Conservation (phyloP, 768 basidiomycete genomes). For the Pisolithus microcarpus region DNA sequence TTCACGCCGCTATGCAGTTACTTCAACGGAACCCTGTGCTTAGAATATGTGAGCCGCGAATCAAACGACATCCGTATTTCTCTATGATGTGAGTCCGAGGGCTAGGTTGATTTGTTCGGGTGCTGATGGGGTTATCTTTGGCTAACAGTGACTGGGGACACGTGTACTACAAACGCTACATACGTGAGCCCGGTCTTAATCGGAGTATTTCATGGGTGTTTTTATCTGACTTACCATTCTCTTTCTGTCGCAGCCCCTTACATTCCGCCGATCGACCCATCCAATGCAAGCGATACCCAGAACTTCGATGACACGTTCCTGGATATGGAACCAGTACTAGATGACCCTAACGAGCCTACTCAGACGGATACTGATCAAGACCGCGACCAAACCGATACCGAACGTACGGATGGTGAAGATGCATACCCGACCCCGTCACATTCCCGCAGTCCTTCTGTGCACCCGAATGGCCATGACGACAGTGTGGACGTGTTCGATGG, state of each 20-base stretch:
- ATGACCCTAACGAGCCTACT: conserved; percentile 59
- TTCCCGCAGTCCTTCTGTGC: conserved; percentile 69
- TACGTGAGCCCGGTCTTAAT: conserved; percentile 50
- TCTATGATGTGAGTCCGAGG: conserved; percentile 69
- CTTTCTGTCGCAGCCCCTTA: conserved; percentile 60
- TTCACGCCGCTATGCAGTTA: conserved; percentile 42
- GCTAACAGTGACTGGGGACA: conserved; percentile 78
- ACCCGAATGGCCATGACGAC: conserved; percentile 39
- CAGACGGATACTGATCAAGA: conserved; percentile 66
- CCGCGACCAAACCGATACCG: conserved; percentile 59
- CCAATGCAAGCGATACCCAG: conserved; percentile 90
- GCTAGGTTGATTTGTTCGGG: conserved; percentile 2
- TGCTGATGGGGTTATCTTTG: conserved; percentile 9
- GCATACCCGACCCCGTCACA: conserved; percentile 74
- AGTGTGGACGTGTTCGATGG: conserved; percentile 82
- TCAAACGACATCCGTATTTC: conserved; percentile 94
- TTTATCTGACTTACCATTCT: conserved; percentile 5
- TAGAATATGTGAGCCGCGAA: conserved; percentile 85
- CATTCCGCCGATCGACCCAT: conserved; percentile 86
- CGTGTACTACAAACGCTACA: conserved; percentile 91
- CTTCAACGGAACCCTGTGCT: conserved; percentile 89
- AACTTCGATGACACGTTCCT: conserved; percentile 98
- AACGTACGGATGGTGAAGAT: conserved; percentile 68
- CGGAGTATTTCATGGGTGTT: neutral
- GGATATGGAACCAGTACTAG: conserved; percentile 89